phyloP scores from a whole-genome alignment of 768 basidiomycete species.

The Postia placenta region DNA sequence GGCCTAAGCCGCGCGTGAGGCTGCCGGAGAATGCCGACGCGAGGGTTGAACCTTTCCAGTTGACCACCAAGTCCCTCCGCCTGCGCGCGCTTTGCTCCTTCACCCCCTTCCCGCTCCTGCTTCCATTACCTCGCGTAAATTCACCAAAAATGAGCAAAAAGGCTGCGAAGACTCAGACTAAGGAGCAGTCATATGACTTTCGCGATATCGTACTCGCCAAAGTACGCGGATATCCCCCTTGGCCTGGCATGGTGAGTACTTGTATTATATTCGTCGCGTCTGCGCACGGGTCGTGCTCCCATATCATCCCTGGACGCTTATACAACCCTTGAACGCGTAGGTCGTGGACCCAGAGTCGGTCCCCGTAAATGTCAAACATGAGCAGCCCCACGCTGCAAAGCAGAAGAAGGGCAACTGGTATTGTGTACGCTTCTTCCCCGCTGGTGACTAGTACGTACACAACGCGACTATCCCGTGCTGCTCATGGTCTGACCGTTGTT shows the following conservation, averaged over 20 bases:
- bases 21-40: constrained; percentile 15
- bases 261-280: constrained; percentile 8
- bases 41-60: constrained; percentile 17
- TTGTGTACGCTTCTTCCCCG: constrained; percentile 86
- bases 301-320: constrained; percentile 4
- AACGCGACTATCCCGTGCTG: constrained; percentile 6
- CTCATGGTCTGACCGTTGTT: constrained; percentile 10
- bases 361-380: constrained; percentile 53
- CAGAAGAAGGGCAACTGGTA: constrained; percentile 69
- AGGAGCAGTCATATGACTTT: constrained; percentile 41
- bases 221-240: constrained; percentile 89
- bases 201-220: constrained; percentile 90
- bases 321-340: constrained; percentile 40
- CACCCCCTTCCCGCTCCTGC: not conserved
- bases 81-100: not conserved
- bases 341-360: constrained; percentile 72
- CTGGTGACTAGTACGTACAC: constrained; percentile 81
- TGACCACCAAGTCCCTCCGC: constrained; percentile 11
- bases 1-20: not conserved
- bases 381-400: constrained; percentile 49
- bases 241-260: constrained; percentile 86
- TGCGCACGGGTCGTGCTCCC: constrained; percentile 2
- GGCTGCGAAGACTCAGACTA: constrained; percentile 32
- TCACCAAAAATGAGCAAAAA: constrained; percentile 44
- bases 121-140: constrained; percentile 8